phyloP scores from a whole-genome alignment of 345 rosid genomes.

The Mallotus nudiflorus region DNA sequence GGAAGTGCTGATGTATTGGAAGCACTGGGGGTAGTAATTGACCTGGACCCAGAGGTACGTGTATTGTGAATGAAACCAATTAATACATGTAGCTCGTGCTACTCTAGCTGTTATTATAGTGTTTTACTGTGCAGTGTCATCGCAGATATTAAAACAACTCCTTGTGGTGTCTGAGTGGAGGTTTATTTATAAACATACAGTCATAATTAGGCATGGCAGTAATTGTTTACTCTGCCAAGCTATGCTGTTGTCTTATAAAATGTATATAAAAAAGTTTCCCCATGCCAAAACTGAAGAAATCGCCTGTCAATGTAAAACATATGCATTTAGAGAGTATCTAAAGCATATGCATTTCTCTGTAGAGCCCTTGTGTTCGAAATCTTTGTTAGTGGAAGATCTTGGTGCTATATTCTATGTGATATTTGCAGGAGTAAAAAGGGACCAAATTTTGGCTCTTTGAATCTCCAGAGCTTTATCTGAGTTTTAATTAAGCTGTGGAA shows the following conservation, averaged over 20 bases:
- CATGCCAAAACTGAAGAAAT: conserved; percentile 1
- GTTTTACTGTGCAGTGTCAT: background rate
- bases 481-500: background rate
- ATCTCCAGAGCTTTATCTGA: background rate
- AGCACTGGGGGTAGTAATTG: conserved; percentile 70
- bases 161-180: background rate
- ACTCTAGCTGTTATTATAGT: background rate
- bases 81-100: background rate
- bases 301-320: background rate
- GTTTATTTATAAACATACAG: no score
- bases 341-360: background rate
- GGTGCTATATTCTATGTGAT: background rate
- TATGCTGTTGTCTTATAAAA: no score
- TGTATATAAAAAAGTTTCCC: background rate
- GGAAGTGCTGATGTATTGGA: conserved; percentile 98
- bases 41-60: conserved; percentile 76
- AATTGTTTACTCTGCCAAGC: background rate
- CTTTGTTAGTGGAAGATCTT: background rate
- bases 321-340: no score
- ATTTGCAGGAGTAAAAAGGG: background rate
- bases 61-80: background rate
- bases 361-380: background rate
- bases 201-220: no score
- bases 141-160: background rate
- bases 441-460: background rate